These are phyloP conservation scores for Aspergillus glaucus DNA, from an alignment of 2,329 filamentous ascomycete genomes.

Conservation along the genomic window DNA sequence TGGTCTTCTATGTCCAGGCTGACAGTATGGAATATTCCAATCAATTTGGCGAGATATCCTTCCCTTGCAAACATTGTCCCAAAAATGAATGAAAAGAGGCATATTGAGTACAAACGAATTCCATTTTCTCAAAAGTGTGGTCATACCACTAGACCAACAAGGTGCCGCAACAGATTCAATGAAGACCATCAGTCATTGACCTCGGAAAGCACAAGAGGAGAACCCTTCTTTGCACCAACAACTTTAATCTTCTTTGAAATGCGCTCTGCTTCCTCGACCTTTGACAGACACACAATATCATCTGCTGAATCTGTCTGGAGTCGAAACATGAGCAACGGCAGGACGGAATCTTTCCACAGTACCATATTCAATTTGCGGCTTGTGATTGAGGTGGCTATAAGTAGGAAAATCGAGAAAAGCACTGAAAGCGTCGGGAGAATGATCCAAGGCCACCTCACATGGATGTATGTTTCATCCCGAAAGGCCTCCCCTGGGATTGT, in stretches of 20 bases:
- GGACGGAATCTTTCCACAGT: neutral
- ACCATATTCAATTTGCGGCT: neutral
- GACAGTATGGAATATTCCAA: too few species aligned
- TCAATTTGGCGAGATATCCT: too few species aligned
- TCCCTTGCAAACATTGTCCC: too few species aligned
- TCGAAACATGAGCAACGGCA: neutral
- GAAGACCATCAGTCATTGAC: too few species aligned
- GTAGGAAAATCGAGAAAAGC: slow-evolving; percentile 12
- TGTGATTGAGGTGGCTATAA: slow-evolving; percentile 11
- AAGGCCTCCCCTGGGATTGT: slow-evolving; percentile 13
- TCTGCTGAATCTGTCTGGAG: neutral
- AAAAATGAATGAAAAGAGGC: too few species aligned
- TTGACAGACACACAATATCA: neutral
- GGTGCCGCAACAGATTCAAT: too few species aligned
- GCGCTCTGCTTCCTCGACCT: neutral
- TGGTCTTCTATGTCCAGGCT: too few species aligned
- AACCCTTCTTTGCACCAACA: neutral
- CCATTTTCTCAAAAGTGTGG: too few species aligned
- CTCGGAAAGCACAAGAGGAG: neutral
- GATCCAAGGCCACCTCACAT: slow-evolving; percentile 28
- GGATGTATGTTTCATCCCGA: slow-evolving; percentile 18
- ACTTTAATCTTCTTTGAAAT: neutral
- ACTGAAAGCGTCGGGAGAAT: slow-evolving; percentile 17
- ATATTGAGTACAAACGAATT: too few species aligned
- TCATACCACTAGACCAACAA: too few species aligned